A percentile compares a stretch with the other conserved stretches of the same genome.
These are phyloP conservation scores for Candida qinlingensis DNA, from an alignment of 805 yeast species.

Conservation along the genomic window DNA sequence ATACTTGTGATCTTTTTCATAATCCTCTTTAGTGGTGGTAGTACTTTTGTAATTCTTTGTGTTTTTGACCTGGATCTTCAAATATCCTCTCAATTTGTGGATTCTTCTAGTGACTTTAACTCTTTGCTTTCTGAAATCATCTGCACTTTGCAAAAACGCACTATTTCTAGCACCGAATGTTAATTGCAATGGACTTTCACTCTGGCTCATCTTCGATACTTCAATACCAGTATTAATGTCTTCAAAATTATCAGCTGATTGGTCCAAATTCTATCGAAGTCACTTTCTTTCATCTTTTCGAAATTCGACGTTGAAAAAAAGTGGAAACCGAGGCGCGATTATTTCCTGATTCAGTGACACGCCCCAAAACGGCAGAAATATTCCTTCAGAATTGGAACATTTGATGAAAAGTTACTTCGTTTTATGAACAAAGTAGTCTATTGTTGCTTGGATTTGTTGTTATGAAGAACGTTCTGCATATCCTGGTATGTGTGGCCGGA, in stretches of 20 bases:
- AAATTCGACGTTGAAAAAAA: not conserved
- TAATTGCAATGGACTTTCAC: constrained; percentile 26
- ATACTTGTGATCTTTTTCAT: constrained; percentile 43
- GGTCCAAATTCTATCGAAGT: not conserved
- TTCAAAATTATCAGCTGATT: not conserved
- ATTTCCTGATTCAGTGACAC: constrained; percentile 1
- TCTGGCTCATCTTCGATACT: constrained; percentile 1
- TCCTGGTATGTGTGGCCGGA: constrained; percentile 42
- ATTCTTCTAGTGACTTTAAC: constrained; percentile 53
- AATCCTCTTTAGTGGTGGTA: constrained; percentile 45
- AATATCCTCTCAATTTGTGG: constrained; percentile 57
- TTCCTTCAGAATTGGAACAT: not conserved
- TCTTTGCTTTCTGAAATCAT: constrained; percentile 68
- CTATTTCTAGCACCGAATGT: constrained; percentile 50
- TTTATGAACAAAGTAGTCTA: too few relatives aligned
- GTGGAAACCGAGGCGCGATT: constrained; percentile 1
- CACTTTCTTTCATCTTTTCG: not conserved
- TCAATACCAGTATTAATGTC: too few relatives aligned
- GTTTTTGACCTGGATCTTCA: constrained; percentile 59
- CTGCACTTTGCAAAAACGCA: constrained; percentile 58
- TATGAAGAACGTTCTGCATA: constrained; percentile 7
- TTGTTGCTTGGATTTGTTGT: not conserved
- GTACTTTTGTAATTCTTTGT: constrained; percentile 54
- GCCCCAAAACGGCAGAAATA: not conserved
- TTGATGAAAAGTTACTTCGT: too few relatives aligned